Percentiles rank a stretch among this genome's conserved stretches.
Evolutionary conservation across 345 rosid species (phyloP).

Genomic region (Acer saccharum): DNA sequence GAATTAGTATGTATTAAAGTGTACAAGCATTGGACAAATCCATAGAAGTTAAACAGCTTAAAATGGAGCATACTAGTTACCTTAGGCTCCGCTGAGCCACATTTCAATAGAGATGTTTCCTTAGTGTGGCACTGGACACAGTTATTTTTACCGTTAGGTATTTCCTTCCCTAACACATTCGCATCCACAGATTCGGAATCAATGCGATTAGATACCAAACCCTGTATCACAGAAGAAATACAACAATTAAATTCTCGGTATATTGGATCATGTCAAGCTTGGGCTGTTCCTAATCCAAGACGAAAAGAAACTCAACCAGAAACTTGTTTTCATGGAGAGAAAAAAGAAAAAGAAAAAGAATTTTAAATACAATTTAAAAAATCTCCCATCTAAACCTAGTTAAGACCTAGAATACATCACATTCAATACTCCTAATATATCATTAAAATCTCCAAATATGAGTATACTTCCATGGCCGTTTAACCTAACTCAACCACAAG

Average conservation of each 20-base stretch:
- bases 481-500: background rate
- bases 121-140: constrained; percentile 2
- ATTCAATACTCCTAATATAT: too few species aligned
- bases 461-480: background rate
- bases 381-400: background rate
- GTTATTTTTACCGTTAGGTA: constrained; percentile 12
- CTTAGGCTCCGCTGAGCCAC: constrained; percentile 5
- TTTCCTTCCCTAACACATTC: constrained; percentile 14
- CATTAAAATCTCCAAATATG: background rate
- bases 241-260: background rate
- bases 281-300: constrained; percentile 2
- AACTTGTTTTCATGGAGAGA: background rate
- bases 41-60: background rate
- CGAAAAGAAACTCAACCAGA: background rate
- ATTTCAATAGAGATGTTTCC: background rate
- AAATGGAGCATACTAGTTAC: constrained; percentile 9
- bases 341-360: background rate
- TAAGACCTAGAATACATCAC: background rate
- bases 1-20: background rate
- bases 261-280: constrained; percentile 5
- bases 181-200: constrained; percentile 22
- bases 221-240: constrained; percentile 16
- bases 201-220: constrained; percentile 5
- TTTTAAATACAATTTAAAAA: background rate
- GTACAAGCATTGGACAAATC: background rate